Evolutionary conservation across 148 eudicot species (phyloP).

Genomic region (Simmondsia chinensis): DNA sequence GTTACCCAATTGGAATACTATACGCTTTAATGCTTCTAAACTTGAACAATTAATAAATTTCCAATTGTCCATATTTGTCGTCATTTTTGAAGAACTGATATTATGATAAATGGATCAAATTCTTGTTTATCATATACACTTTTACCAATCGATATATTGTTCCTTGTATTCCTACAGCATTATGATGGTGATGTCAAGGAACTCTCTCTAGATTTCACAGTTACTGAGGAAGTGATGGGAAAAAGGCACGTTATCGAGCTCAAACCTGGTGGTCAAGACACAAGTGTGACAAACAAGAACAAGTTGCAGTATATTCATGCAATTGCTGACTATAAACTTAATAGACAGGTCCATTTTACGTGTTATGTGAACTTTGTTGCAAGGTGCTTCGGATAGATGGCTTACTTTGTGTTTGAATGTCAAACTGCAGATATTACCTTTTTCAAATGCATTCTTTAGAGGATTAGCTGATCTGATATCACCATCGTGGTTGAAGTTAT

Average conservation of each 20-base stretch:
- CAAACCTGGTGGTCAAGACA: slow-evolving; percentile 87
- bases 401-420: slow-evolving; percentile 5
- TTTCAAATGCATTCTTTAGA: slow-evolving; percentile 85
- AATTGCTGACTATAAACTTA: slow-evolving; percentile 94
- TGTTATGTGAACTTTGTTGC: slow-evolving; percentile 1
- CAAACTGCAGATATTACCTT: slow-evolving; percentile 62
- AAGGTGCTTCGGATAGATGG: no score
- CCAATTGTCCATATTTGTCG: no score
- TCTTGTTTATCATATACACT: no score
- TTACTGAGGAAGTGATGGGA: slow-evolving; percentile 81
- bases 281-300: slow-evolving; percentile 74
- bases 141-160: slow-evolving; percentile 11
- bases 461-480: slow-evolving; percentile 93
- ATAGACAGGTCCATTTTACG: slow-evolving; percentile 63
- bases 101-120: no score
- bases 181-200: slow-evolving; percentile 85
- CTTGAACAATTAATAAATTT: no score
- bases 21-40: no score
- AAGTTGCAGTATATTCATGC: slow-evolving; percentile 96
- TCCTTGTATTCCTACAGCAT: slow-evolving; percentile 42
- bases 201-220: slow-evolving; percentile 83
- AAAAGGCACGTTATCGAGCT: slow-evolving; percentile 68
- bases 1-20: no score
- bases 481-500: slow-evolving; percentile 88
- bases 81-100: no score